Conservation (phyloP, 768 basidiomycete genomes). For the Mycena latifolia region DNA sequence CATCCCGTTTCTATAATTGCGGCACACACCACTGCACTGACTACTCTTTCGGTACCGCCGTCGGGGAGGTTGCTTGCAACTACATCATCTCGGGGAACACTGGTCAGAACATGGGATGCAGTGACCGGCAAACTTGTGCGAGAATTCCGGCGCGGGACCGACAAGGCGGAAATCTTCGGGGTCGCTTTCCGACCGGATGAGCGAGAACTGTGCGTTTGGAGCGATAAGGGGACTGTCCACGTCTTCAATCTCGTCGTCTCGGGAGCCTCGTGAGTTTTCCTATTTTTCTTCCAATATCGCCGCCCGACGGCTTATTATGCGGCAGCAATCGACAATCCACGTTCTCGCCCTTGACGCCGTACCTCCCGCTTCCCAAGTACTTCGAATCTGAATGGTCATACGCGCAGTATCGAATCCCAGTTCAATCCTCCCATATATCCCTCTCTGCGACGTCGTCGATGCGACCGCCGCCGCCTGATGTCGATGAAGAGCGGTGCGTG, state of each 20-base stretch:
- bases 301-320: constrained; percentile 11
- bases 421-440: constrained; percentile 86
- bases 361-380: constrained; percentile 88
- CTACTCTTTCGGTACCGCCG: constrained; percentile 80
- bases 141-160: constrained; percentile 88
- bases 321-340: constrained; percentile 86
- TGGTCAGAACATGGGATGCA: constrained; percentile 90
- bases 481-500: constrained; percentile 88
- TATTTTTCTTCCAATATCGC: constrained; percentile 13
- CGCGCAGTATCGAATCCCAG: constrained; percentile 90
- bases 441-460: constrained; percentile 74
- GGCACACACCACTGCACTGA: constrained; percentile 85
- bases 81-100: constrained; percentile 84
- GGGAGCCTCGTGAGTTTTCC: constrained; percentile 69
- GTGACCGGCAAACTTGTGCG: constrained; percentile 77
- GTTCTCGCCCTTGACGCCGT: constrained; percentile 83
- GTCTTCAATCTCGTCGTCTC: constrained; percentile 82
- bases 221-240: constrained; percentile 96
- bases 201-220: constrained; percentile 90
- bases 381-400: constrained; percentile 98
- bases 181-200: constrained; percentile 91
- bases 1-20: constrained; percentile 85
- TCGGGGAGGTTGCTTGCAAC: constrained; percentile 88
- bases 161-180: constrained; percentile 93
- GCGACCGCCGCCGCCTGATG: constrained; percentile 67